These are phyloP conservation scores for Nakazawaea ambrosiae DNA, from an alignment of 805 yeast species.

Conservation along the genomic window DNA sequence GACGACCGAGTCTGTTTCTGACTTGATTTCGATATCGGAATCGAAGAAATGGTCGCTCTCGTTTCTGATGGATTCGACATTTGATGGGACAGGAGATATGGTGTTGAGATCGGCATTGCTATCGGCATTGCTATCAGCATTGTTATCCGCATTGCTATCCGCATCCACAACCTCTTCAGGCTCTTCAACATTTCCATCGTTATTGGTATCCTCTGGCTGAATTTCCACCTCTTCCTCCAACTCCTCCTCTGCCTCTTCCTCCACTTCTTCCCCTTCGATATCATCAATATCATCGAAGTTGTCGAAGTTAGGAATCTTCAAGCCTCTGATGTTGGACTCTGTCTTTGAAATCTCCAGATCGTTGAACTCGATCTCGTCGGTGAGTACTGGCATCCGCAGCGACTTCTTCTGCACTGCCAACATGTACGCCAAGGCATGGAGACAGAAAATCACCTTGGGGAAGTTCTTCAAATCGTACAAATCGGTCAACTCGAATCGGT, in stretches of 20 bases:
- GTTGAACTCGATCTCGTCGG: slow-evolving; percentile 55
- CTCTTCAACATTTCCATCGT: neutral
- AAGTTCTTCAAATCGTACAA: slow-evolving; percentile 85
- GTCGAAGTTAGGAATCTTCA: slow-evolving; percentile 72
- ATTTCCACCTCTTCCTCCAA: neutral
- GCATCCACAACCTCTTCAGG: no score
- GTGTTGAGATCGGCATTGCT: neutral
- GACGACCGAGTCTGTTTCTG: slow-evolving; percentile 1
- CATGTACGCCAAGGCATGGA: slow-evolving; percentile 81
- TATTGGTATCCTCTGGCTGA: neutral
- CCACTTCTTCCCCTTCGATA: slow-evolving; percentile 9
- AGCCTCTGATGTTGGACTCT: slow-evolving; percentile 60
- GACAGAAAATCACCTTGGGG: slow-evolving; percentile 89
- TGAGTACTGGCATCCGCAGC: slow-evolving; percentile 50
- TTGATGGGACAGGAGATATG: neutral
- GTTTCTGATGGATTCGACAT: neutral
- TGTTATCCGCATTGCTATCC: neutral
- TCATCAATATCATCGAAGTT: slow-evolving; percentile 27
- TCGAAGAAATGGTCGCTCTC: slow-evolving; percentile 8
- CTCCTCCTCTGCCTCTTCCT: slow-evolving; percentile 4
- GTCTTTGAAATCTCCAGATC: slow-evolving; percentile 65
- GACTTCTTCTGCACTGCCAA: slow-evolving; percentile 51
- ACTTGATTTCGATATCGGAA: slow-evolving; percentile 8
- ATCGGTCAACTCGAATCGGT: slow-evolving; percentile 88
- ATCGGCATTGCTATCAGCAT: no score